These are phyloP conservation scores for Starmerella bombi DNA, from an alignment of 805 yeast species.

Conservation along the genomic window DNA sequence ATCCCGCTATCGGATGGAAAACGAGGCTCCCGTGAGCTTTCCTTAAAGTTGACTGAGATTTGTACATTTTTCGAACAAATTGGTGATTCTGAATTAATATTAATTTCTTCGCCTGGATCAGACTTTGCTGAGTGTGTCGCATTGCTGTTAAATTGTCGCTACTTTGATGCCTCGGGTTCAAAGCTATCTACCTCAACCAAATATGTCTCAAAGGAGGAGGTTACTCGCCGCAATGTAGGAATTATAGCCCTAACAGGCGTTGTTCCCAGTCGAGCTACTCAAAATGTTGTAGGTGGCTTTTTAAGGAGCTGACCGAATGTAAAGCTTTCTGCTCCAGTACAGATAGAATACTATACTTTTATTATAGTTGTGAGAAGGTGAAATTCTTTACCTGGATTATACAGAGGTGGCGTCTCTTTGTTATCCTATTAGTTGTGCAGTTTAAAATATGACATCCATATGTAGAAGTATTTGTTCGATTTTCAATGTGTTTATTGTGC, in stretches of 20 bases:
- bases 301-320: constrained; percentile 8
- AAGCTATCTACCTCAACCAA: constrained; percentile 1
- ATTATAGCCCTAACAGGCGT: constrained; percentile 38
- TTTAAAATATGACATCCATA: no score
- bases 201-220: constrained; percentile 36
- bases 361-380: no score
- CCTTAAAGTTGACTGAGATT: constrained; percentile 37
- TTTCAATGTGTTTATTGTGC: no score
- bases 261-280: constrained; percentile 66
- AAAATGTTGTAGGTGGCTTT: constrained; percentile 32
- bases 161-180: constrained; percentile 35
- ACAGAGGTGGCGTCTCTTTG: no score
- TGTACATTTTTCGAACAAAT: constrained; percentile 22
- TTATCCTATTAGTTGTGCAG: no score
- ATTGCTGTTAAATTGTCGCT: constrained; percentile 37
- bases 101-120: constrained; percentile 46
- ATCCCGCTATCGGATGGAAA: constrained; percentile 31
- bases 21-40: constrained; percentile 51
- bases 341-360: no score
- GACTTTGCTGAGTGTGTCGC: constrained; percentile 56
- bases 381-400: no score
- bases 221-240: constrained; percentile 43
- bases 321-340: no score
- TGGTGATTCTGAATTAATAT: constrained; percentile 28
- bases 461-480: no score